Evolutionary conservation across 2,329 filamentous ascomycete species (phyloP).

Genomic region (Penicillium brevicompactum): DNA sequence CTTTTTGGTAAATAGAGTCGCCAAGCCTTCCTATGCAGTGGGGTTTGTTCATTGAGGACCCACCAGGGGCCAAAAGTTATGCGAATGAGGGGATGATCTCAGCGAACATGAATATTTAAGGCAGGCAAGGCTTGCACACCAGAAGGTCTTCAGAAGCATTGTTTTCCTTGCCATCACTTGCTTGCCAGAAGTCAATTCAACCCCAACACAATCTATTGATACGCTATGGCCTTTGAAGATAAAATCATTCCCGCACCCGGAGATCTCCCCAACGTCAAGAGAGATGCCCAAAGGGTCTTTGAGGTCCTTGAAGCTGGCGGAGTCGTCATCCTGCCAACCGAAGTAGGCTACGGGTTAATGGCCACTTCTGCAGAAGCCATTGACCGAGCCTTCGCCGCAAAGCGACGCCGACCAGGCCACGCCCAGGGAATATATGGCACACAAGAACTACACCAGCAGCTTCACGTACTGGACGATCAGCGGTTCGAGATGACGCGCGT

Average conservation of each 20-base stretch:
- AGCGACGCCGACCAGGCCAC: conserved; percentile 22
- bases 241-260: conserved; percentile 1
- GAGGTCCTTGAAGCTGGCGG: conserved; percentile 20
- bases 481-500: conserved; percentile 19
- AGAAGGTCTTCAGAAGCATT: too few relatives aligned
- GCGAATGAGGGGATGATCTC: too few relatives aligned
- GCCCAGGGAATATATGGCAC: conserved; percentile 24
- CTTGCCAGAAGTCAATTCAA: too few relatives aligned
- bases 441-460: conserved; percentile 15
- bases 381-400: conserved; percentile 23
- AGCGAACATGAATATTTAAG: too few relatives aligned
- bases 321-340: conserved; percentile 25
- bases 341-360: conserved; percentile 29
- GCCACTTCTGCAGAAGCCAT: conserved; percentile 16
- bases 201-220: too few relatives aligned
- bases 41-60: too few relatives aligned
- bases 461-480: conserved; percentile 17
- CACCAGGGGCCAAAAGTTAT: too few relatives aligned
- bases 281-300: conserved; percentile 12
- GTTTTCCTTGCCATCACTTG: too few relatives aligned
- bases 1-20: too few relatives aligned
- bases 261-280: conserved; percentile 3
- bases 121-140: too few relatives aligned
- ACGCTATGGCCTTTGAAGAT: not conserved
- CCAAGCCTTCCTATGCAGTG: too few relatives aligned